A percentile compares a stretch with the other conserved stretches of the same genome.
These are phyloP conservation scores for Eucalyptus cloeziana DNA, from an alignment of 345 rosid genomes.

Conservation along the genomic window DNA sequence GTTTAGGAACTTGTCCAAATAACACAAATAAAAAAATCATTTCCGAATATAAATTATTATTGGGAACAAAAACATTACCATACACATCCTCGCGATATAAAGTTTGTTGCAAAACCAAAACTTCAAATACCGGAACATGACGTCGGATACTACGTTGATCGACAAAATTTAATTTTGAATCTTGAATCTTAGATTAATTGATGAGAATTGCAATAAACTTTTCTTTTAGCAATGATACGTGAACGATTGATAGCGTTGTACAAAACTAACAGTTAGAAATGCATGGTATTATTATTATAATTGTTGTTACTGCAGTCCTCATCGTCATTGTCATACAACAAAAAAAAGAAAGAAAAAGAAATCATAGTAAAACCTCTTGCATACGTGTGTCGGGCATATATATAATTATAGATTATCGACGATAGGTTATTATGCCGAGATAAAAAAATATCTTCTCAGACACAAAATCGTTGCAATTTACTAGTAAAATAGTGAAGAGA, in stretches of 20 bases:
- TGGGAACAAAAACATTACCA: too few relatives aligned
- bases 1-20: rapidly evolving
- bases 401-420: too few relatives aligned
- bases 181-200: too few relatives aligned
- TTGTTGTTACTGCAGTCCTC: rapidly evolving
- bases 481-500: not conserved
- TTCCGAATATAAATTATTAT: too few relatives aligned
- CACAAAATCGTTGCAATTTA: not conserved
- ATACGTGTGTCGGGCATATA: not conserved
- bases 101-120: too few relatives aligned
- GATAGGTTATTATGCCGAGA: not conserved
- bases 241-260: not conserved
- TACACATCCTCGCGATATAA: too few relatives aligned
- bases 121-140: not conserved
- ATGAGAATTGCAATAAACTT: not conserved
- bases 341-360: too few relatives aligned
- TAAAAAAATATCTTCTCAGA: not conserved
- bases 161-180: not conserved
- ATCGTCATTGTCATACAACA: not conserved
- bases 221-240: too few relatives aligned
- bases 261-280: too few relatives aligned
- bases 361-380: not conserved
- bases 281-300: too few relatives aligned
- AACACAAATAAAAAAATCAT: too few relatives aligned
- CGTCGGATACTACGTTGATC: too few relatives aligned